phyloP scores from a whole-genome alignment of 306 rosid genomes.

The Medicago arabica region DNA sequence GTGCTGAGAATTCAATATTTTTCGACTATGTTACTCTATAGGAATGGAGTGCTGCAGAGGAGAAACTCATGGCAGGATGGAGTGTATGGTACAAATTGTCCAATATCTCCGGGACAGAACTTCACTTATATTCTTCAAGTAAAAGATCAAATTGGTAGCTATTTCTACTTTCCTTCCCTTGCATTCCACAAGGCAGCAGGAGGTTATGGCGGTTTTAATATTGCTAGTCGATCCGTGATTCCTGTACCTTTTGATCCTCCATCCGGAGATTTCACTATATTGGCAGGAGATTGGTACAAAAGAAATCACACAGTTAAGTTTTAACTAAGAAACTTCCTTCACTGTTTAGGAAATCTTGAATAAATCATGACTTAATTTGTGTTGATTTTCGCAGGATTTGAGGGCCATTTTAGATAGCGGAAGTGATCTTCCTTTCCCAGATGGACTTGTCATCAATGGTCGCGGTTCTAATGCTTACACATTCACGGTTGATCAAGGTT shows the following conservation, averaged over 20 bases:
- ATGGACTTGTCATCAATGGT: slow-evolving; percentile 86
- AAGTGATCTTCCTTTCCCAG: slow-evolving; percentile 79
- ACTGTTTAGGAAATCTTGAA: neutral
- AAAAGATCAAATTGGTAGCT: slow-evolving; percentile 93
- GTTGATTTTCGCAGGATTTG: slow-evolving; percentile 62
- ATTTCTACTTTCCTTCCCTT: slow-evolving; percentile 86
- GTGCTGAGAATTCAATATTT: neutral
- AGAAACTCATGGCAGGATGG: slow-evolving; percentile 97
- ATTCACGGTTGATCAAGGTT: slow-evolving; percentile 82
- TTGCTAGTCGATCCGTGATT: slow-evolving; percentile 70
- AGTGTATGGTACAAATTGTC: slow-evolving; percentile 86
- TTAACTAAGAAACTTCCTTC: slow-evolving; percentile 2
- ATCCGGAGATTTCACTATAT: slow-evolving; percentile 72
- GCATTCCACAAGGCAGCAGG: slow-evolving; percentile 92
- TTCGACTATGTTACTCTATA: slow-evolving; percentile 26
- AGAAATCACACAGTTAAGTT: slow-evolving; percentile 81
- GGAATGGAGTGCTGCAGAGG: slow-evolving; percentile 88
- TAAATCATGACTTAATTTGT: neutral
- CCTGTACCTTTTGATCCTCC: slow-evolving; percentile 89
- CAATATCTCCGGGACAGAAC: slow-evolving; percentile 84
- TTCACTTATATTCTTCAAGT: slow-evolving; percentile 86
- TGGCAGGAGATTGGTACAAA: slow-evolving; percentile 86
- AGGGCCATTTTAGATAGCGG: slow-evolving; percentile 81
- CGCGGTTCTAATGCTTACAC: slow-evolving; percentile 62
- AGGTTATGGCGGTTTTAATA: slow-evolving; percentile 74